Evolutionary conservation across 1,284 basidiomycete genomes (phyloP), one percentile per base, ranked within the genome.

Genomic region (Sutorius eximius): DNA sequence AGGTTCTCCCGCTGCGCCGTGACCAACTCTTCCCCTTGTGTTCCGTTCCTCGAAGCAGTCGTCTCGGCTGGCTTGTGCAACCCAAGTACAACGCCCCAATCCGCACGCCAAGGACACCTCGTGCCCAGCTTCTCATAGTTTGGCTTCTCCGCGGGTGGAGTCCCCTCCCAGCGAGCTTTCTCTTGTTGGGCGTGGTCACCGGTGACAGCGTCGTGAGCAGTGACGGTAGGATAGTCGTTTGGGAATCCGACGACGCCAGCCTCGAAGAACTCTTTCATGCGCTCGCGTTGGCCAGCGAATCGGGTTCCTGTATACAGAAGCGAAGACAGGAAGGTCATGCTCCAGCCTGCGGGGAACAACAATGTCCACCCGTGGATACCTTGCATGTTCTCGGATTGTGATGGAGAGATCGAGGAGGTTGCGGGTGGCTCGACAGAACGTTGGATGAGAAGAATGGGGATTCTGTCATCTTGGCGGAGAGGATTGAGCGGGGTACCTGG

Each of bases 291-390:
- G 1, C 94, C 94, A 2, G 80, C 88, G 9, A 95, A 80, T 4
- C 91, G 86, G 0, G 89, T 89, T 22, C 88, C 87, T 1, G 93
- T 92, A 70, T 86, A 85, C 9, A 81, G 78, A 41, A 98, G 80
- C 0, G 93, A 94, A 27, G 80, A 80, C 58, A 92, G 83, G 71
- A 97, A 91, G 1, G 93, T 78, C 87, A 93, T 94, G 1, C 82
- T 79, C 93, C 93, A 98, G 10, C 91, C 91, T 2, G 83, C 77
- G 2, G 95, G 94, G 32, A 95, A 71, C 27, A 95, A 75, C 6
- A 98, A 73, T 2, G 86, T 92, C 87, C 89, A 96, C 34, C 93
- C 93, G 62, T 94, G 85, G 33, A 92, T 75, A 0, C 79, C 73
- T 58, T 72, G 71, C 16, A 62, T 61, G 5, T 55, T 50, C 34